Base-by-base conservation (phyloP, 371 early-diverging fungal species). In the Mycotypha africana region DNA sequence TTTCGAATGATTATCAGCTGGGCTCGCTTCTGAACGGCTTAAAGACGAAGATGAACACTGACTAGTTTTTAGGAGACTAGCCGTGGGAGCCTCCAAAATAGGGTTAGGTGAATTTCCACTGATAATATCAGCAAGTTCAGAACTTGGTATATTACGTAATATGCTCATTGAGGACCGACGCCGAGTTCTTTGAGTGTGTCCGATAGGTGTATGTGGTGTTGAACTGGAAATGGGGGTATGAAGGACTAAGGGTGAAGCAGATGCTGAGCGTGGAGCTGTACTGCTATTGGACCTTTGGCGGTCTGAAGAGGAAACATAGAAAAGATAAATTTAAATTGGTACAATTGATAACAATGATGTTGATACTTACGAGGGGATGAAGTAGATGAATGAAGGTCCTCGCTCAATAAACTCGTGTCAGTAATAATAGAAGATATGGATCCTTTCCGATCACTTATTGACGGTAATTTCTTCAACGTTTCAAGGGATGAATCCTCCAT, bases 111-210 rank as follows among this genome's bases (percentile, higher is more conserved):
- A 58, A 33, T 56, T 45, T 3, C 63, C 59, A 16, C 45, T 63
- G 12, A 63, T 56, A 7, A 63, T 63, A 33, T 54, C 55, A 5
- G 59, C 63, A 10, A 63, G 53, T 48, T 63, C 63, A 33, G 59
- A 51, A 34, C 51, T 58, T 24, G 63, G 63, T 38, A 63, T 63
- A 46, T 63, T 51, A 15, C 63, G 51, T 19, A 63, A 41, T 52
- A 63, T 52, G 9, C 45, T 55, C 63, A 63, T 55, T 14, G 63
- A 63, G 1, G 63, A 63, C n/a, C 63, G 40, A 25, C 63, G 59
- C 17, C 47, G 45, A 2, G 54, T 15, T 33, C 43, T 58, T 17
- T 47, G 45, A 16, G 47, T 21, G 42, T 21, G 16, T 11, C 21
- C 32, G 33, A 26, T 12, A 12, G 53, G 40, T 24, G 54, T 54